A percentile compares a stretch with the other conserved stretches of the same genome.
Evolutionary conservation across 345 rosid genomes (phyloP).

Genomic region (Xanthoceras sorbifolium): DNA sequence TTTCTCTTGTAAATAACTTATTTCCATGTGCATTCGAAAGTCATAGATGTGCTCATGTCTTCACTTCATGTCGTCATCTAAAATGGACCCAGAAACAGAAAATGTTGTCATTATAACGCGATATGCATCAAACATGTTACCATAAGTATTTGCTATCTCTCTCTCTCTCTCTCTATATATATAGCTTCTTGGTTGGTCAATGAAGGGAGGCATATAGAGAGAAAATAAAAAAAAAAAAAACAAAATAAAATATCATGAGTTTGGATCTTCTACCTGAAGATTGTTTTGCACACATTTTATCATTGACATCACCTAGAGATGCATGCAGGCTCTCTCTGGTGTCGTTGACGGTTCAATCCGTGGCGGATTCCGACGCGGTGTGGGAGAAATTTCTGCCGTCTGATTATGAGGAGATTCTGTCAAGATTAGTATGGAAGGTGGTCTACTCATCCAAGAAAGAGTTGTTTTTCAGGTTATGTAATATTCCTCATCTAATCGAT

Average conservation of each 20-base stretch:
- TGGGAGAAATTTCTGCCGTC: constrained; percentile 39
- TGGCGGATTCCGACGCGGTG: constrained; percentile 34
- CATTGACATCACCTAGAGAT: constrained; percentile 38
- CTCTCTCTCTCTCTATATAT: no score
- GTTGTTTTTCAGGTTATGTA: constrained; percentile 35
- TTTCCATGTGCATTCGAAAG: not conserved
- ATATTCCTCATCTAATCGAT: constrained; percentile 36
- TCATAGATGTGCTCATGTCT: constrained; percentile 32
- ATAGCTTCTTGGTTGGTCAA: no score
- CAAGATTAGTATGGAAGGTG: constrained; percentile 11
- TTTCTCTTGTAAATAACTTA: not conserved
- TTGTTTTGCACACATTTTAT: constrained; percentile 33
- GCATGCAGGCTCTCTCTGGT: constrained; percentile 33
- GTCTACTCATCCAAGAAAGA: constrained; percentile 33
- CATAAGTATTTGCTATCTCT: no score
- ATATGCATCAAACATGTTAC: not conserved
- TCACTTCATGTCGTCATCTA: constrained; percentile 31
- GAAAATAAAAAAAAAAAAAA: not conserved
- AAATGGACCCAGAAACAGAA: not conserved
- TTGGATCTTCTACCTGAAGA: constrained; percentile 35
- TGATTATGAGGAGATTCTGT: constrained; percentile 23
- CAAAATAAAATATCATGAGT: constrained; percentile 8
- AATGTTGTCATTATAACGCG: constrained; percentile 33
- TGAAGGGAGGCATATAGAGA: no score
- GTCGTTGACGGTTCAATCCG: constrained; percentile 20